phyloP scores from a whole-genome alignment of 2,329 filamentous ascomycete species.

The Didymella keratinophila region DNA sequence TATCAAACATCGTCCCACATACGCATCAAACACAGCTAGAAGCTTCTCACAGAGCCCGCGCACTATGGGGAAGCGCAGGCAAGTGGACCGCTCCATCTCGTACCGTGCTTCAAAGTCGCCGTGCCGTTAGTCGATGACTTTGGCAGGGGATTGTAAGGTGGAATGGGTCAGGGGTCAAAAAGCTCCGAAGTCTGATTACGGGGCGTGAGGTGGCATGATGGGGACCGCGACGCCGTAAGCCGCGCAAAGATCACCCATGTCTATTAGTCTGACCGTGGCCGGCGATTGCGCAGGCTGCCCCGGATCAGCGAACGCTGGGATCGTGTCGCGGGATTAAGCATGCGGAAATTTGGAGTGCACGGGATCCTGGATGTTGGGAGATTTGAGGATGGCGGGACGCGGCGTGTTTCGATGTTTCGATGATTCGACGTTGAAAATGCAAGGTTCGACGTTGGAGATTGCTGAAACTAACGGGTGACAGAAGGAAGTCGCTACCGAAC shows the following conservation, averaged over 20 bases:
- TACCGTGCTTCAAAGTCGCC: background rate
- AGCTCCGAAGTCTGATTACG: slow-evolving; percentile 8
- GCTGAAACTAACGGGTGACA: slow-evolving; percentile 7
- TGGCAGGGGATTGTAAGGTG: slow-evolving; percentile 4
- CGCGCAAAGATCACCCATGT: slow-evolving; percentile 4
- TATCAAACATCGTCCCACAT: slow-evolving; percentile 1
- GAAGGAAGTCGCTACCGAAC: slow-evolving; percentile 7
- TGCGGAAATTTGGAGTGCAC: slow-evolving; percentile 7
- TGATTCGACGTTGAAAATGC: slow-evolving; percentile 4
- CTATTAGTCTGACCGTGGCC: background rate
- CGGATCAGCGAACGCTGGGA: slow-evolving; percentile 13
- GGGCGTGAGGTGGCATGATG: background rate
- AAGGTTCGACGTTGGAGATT: slow-evolving; percentile 10
- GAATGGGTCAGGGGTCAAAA: slow-evolving; percentile 9
- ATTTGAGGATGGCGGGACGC: background rate
- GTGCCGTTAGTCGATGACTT: background rate
- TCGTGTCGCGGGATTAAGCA: slow-evolving; percentile 13
- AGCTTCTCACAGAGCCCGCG: background rate
- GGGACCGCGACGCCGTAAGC: background rate
- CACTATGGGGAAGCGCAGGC: slow-evolving; percentile 10
- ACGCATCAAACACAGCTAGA: slow-evolving; percentile 2
- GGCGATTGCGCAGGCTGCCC: slow-evolving; percentile 6
- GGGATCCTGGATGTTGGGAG: slow-evolving; percentile 2
- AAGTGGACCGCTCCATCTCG: slow-evolving; percentile 7
- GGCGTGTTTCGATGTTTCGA: slow-evolving; percentile 1